Conservation (phyloP, 208 protist species). For the Acanthamoeba triangularis region DNA sequence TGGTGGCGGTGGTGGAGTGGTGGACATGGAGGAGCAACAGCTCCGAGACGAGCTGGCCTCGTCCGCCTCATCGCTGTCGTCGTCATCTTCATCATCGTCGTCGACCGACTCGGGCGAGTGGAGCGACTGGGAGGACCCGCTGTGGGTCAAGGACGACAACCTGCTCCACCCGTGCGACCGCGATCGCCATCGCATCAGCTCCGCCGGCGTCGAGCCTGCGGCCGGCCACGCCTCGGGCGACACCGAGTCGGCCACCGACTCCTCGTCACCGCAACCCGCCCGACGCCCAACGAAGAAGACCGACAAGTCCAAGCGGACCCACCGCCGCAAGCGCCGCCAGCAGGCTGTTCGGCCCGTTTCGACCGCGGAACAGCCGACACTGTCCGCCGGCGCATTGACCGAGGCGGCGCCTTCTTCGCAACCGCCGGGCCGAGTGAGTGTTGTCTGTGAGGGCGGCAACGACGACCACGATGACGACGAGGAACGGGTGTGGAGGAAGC, state of each 20-base stretch:
- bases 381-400: too few species aligned
- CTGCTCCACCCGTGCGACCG: not conserved
- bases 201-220: not conserved
- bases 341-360: too few species aligned
- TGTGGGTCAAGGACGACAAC: constrained; percentile 30
- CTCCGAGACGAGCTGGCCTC: not conserved
- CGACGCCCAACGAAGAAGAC: too few species aligned
- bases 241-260: too few species aligned
- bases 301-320: too few species aligned
- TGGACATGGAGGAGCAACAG: not conserved
- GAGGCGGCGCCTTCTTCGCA: too few species aligned
- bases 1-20: not conserved
- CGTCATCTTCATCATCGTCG: not conserved
- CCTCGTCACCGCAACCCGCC: too few species aligned
- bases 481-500: not conserved
- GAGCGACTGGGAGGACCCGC: constrained; percentile 50
- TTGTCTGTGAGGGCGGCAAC: too few species aligned
- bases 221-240: too few species aligned
- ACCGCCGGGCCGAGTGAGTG: too few species aligned
- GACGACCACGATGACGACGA: not conserved
- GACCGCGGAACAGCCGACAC: too few species aligned
- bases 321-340: too few species aligned
- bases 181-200: not conserved
- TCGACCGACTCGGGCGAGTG: not conserved
- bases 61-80: not conserved